A percentile compares a stretch with the other conserved stretches of the same genome.
Evolutionary conservation across 306 rosid genomes (phyloP).

Genomic region (Fagus sylvatica): DNA sequence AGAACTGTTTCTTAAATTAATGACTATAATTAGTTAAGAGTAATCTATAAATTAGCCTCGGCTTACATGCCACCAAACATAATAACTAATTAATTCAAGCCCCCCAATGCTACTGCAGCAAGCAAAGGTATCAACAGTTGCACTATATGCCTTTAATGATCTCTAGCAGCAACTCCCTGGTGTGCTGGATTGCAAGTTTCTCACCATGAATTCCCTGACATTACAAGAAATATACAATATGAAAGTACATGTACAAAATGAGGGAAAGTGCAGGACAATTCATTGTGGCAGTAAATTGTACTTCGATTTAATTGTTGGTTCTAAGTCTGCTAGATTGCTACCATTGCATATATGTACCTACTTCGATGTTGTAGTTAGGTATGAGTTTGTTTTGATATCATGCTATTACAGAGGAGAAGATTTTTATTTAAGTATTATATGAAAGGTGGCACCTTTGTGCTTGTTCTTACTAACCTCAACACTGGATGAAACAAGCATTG

Average conservation of each 20-base stretch:
- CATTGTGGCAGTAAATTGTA: not conserved
- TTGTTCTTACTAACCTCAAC: slow-evolving; percentile 41
- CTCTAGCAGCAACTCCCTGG: slow-evolving; percentile 36
- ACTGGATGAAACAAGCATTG: slow-evolving; percentile 44
- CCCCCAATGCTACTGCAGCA: not conserved
- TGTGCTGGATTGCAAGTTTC: slow-evolving; percentile 28
- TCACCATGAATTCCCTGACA: slow-evolving; percentile 49
- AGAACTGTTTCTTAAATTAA: too few species aligned
- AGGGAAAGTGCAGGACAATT: not conserved
- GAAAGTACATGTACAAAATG: not conserved
- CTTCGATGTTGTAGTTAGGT: not conserved
- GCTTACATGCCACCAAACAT: not conserved
- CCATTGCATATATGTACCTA: not conserved
- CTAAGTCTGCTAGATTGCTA: not conserved
- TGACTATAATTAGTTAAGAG: too few species aligned
- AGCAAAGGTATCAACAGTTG: not conserved
- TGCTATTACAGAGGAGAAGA: not conserved
- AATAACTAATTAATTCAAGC: not conserved
- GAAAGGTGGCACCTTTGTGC: not conserved
- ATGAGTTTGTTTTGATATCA: not conserved
- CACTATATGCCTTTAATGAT: slow-evolving; percentile 31
- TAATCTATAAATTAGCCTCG: not conserved
- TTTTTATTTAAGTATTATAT: not conserved
- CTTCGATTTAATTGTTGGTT: not conserved
- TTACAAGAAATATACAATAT: not conserved